Evolutionary conservation across 2,329 filamentous ascomycete species (phyloP).

Genomic region (Parafenestella ontariensis): DNA sequence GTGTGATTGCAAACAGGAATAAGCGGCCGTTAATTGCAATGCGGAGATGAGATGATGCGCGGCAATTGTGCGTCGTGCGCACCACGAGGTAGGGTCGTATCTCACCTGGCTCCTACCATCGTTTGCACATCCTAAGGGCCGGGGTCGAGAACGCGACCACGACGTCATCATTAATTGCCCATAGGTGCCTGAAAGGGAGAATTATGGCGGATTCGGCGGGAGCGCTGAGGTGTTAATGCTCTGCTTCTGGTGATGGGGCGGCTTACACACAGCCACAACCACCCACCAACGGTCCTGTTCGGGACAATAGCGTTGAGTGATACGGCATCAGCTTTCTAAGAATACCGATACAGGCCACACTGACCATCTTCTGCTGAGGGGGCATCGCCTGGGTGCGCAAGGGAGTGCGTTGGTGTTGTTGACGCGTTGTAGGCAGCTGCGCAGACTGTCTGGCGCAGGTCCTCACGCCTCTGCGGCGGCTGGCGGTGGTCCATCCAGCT

Average conservation of each 20-base stretch:
- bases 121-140: not conserved
- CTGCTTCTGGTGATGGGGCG: slow-evolving; percentile 31
- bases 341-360: slow-evolving; percentile 33
- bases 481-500: not conserved
- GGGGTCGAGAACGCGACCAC: slow-evolving; percentile 2
- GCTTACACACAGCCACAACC: slow-evolving; percentile 46
- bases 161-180: slow-evolving; percentile 2
- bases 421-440: not conserved
- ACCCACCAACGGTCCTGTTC: slow-evolving; percentile 28
- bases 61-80: not conserved
- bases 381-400: slow-evolving; percentile 15
- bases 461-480: not conserved
- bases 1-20: slow-evolving; percentile 16
- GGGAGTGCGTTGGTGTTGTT: slow-evolving; percentile 5
- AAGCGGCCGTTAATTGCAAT: slow-evolving; percentile 11
- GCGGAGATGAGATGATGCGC: slow-evolving; percentile 21
- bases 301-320: slow-evolving; percentile 32
- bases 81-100: slow-evolving; percentile 16
- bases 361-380: slow-evolving; percentile 20
- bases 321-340: slow-evolving; percentile 48
- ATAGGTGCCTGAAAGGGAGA: slow-evolving; percentile 12
- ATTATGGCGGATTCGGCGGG: slow-evolving; percentile 21
- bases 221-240: slow-evolving; percentile 23
- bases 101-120: not conserved
- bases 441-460: not conserved